phyloP scores from a whole-genome alignment of 495 filamentous ascomycete species.

The Aspergillus haitiensis region DNA sequence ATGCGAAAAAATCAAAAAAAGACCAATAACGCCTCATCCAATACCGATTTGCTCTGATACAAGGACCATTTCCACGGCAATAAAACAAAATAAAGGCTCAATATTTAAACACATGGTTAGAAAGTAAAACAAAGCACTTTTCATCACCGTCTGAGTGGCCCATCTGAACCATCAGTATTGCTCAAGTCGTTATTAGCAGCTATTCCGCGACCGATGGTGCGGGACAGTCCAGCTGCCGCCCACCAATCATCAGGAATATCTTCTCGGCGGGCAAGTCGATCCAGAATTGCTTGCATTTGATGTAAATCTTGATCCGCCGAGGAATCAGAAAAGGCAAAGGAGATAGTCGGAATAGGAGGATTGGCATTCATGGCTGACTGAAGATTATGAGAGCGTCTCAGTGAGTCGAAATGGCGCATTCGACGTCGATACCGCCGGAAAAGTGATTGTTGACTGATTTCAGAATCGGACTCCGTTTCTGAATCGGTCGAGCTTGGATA shows the following conservation, averaged over 20 bases:
- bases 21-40: constrained; percentile 12
- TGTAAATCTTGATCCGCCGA: constrained; percentile 48
- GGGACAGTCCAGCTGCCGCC: constrained; percentile 67
- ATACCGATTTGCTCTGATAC: constrained; percentile 9
- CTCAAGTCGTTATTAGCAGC: constrained; percentile 28
- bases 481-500: constrained; percentile 41
- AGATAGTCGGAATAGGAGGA: constrained; percentile 42
- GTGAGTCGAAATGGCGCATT: constrained; percentile 24
- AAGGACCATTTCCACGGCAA: not conserved
- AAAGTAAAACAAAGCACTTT: constrained; percentile 8
- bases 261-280: constrained; percentile 61
- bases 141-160: constrained; percentile 19
- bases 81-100: constrained; percentile 12
- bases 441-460: constrained; percentile 25
- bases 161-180: constrained; percentile 27
- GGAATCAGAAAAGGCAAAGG: constrained; percentile 36
- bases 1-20: constrained; percentile 5
- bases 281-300: constrained; percentile 67
- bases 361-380: constrained; percentile 42
- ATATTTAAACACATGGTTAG: constrained; percentile 22
- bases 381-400: constrained; percentile 32
- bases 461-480: constrained; percentile 34
- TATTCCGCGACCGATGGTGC: constrained; percentile 45
- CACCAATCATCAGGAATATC: constrained; percentile 79
- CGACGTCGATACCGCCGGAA: constrained; percentile 26